These are phyloP conservation scores for Neurospora discreta DNA, from an alignment of 495 filamentous ascomycete species.

Conservation along the genomic window DNA sequence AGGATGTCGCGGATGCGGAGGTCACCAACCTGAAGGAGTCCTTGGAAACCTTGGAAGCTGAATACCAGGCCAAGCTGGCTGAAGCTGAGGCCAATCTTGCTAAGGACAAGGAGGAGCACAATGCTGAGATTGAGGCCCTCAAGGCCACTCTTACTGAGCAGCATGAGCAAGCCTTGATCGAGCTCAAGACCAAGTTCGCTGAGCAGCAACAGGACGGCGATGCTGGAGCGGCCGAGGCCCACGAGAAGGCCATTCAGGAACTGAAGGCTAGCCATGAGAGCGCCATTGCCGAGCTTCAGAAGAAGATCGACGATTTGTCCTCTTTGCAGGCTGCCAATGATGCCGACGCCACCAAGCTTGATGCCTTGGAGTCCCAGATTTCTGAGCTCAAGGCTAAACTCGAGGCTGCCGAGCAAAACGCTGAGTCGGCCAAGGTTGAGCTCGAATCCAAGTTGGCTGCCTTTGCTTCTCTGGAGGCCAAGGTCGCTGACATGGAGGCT, in stretches of 20 bases:
- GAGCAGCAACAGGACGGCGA: constrained; percentile 28
- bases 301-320: constrained; percentile 32
- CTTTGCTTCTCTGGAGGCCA: constrained; percentile 24
- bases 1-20: constrained; percentile 28
- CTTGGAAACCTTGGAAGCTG: constrained; percentile 29
- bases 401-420: constrained; percentile 20
- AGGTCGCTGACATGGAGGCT: constrained; percentile 25
- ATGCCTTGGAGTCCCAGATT: constrained; percentile 30
- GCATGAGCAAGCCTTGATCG: constrained; percentile 27
- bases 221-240: constrained; percentile 14
- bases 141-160: constrained; percentile 29
- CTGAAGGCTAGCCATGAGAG: constrained; percentile 32
- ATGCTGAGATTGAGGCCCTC: constrained; percentile 28
- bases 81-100: constrained; percentile 21
- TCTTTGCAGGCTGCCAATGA: constrained; percentile 16
- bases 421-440: constrained; percentile 30
- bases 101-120: constrained; percentile 28
- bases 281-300: constrained; percentile 28
- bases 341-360: constrained; percentile 23
- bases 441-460: constrained; percentile 20
- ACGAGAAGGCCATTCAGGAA: constrained; percentile 28
- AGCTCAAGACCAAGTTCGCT: constrained; percentile 31
- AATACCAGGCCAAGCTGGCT: constrained; percentile 24
- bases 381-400: constrained; percentile 29
- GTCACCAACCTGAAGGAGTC: constrained; percentile 32